A percentile compares a stretch with the other conserved stretches of the same genome.
These are phyloP conservation scores for Onygenales sp. DNA, from an alignment of 2,329 filamentous ascomycete genomes.

Conservation along the genomic window DNA sequence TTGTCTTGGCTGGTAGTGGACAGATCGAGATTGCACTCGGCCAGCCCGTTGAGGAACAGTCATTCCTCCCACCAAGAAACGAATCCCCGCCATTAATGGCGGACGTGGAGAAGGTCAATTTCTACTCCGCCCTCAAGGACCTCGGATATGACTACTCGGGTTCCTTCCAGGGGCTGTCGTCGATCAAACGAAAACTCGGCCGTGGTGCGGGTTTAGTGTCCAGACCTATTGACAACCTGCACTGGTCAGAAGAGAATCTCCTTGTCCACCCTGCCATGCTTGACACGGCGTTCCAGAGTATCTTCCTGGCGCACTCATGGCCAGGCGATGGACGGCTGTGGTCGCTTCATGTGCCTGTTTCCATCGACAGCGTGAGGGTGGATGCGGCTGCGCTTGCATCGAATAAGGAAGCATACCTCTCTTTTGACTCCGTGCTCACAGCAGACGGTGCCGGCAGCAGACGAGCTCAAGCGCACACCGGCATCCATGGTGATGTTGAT, in stretches of 20 bases:
- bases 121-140: conserved; percentile 12
- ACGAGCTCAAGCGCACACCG: not conserved
- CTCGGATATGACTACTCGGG: conserved; percentile 15
- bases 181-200: conserved; percentile 9
- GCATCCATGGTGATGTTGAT: conserved; percentile 18
- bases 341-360: conserved; percentile 11
- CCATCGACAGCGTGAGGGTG: conserved; percentile 1
- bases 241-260: not conserved
- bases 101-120: conserved; percentile 5
- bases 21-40: conserved; percentile 1
- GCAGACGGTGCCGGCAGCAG: conserved; percentile 8
- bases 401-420: conserved; percentile 6
- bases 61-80: not conserved
- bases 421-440: conserved; percentile 13
- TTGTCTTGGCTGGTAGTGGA: not conserved
- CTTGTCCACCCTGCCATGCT: conserved; percentile 14
- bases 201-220: not conserved
- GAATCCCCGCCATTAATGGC: not conserved
- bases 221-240: not conserved
- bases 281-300: conserved; percentile 14
- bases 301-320: conserved; percentile 9
- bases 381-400: not conserved
- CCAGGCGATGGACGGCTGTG: conserved; percentile 13
- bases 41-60: not conserved
- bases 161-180: conserved; percentile 12